Percentiles rank a stretch among this genome's conserved stretches.
Evolutionary conservation across 1,284 basidiomycete genomes (phyloP).

Genomic region (Ustilago xerochloae): DNA sequence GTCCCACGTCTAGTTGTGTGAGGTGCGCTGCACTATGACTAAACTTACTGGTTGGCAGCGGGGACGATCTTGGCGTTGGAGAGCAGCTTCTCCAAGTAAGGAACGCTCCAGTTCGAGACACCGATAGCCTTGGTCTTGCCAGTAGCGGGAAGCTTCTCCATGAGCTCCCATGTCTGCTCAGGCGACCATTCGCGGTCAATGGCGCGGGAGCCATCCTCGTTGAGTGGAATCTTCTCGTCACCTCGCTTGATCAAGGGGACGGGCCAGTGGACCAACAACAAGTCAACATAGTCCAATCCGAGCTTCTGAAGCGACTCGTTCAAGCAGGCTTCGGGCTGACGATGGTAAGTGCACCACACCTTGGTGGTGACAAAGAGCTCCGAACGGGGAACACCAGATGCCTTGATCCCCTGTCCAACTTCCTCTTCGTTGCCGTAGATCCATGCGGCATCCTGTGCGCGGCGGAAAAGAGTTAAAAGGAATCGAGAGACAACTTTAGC

Average conservation of each 20-base stretch:
- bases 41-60: constrained; percentile 74
- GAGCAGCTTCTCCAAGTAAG: constrained; percentile 68
- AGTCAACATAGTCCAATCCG: constrained; percentile 81
- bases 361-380: constrained; percentile 88
- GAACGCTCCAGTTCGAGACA: constrained; percentile 65
- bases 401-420: constrained; percentile 81
- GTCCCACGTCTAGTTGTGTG: too few species aligned
- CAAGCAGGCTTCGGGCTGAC: constrained; percentile 74
- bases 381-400: constrained; percentile 78
- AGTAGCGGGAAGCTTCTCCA: constrained; percentile 79
- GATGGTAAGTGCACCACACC: constrained; percentile 72
- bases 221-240: constrained; percentile 74
- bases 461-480: not conserved
- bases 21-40: too few species aligned
- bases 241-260: constrained; percentile 76
- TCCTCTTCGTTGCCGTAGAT: constrained; percentile 79
- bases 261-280: constrained; percentile 71
- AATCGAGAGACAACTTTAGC: not conserved
- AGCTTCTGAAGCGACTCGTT: constrained; percentile 79
- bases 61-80: constrained; percentile 76
- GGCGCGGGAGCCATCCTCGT: constrained; percentile 76
- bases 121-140: constrained; percentile 83
- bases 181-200: constrained; percentile 76
- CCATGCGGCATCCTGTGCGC: constrained; percentile 31
- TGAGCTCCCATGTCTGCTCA: constrained; percentile 81